Evolutionary conservation across 306 rosid species (phyloP).

Genomic region (Cucurbita pepo): DNA sequence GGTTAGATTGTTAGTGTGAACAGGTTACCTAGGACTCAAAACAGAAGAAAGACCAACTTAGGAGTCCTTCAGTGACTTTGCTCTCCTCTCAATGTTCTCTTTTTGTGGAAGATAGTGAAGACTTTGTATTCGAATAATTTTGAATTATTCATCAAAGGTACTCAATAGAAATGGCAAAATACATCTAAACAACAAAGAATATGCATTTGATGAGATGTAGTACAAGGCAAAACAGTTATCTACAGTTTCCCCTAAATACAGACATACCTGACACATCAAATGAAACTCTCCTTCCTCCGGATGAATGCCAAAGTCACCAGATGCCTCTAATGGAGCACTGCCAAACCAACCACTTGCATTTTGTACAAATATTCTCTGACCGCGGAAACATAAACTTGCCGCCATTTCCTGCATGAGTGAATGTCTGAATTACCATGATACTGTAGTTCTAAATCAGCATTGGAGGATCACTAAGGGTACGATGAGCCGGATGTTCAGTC

Average conservation of each 20-base stretch:
- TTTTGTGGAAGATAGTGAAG: neutral
- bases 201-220: neutral
- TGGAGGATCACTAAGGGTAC: neutral
- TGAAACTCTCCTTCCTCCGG: slow-evolving; percentile 94
- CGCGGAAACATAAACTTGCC: slow-evolving; percentile 74
- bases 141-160: neutral
- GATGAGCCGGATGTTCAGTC: neutral
- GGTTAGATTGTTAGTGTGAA: neutral
- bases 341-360: slow-evolving; percentile 93
- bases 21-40: neutral
- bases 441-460: neutral
- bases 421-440: neutral
- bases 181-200: neutral
- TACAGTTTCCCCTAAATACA: neutral
- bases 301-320: slow-evolving; percentile 93
- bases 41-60: neutral
- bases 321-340: slow-evolving; percentile 73
- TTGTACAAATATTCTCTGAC: slow-evolving; percentile 81
- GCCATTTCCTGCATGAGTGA: slow-evolving; percentile 47
- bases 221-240: neutral
- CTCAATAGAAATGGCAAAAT: neutral
- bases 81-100: neutral
- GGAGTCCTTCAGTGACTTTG: neutral
- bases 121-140: neutral
- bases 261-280: slow-evolving; percentile 79